phyloP scores from a whole-genome alignment of 306 rosid species.

The Quercus glauca region DNA sequence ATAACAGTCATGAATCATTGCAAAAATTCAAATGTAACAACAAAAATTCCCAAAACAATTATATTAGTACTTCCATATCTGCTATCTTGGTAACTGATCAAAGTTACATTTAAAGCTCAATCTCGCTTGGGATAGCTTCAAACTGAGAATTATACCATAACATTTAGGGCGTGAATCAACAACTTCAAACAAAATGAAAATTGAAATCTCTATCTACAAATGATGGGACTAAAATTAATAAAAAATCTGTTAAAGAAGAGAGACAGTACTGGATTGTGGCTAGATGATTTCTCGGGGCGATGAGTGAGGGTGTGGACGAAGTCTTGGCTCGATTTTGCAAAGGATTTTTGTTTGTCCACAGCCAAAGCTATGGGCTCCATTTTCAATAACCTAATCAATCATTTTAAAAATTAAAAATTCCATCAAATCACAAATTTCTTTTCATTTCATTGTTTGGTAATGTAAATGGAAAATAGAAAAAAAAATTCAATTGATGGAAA shows the following conservation, averaged over 20 bases:
- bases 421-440: no score
- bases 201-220: no score
- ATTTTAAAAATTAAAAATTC: no score
- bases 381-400: not conserved
- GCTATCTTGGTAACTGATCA: not conserved
- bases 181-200: no score
- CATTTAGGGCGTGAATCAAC: not conserved
- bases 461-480: no score
- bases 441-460: no score
- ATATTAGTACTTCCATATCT: not conserved
- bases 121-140: no score
- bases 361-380: constrained; percentile 53
- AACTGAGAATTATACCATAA: no score
- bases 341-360: constrained; percentile 40
- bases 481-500: no score
- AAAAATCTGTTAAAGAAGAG: no score
- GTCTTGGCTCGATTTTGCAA: constrained; percentile 52
- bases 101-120: not conserved
- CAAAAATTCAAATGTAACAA: not conserved
- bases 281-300: constrained; percentile 27
- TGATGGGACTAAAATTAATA: no score
- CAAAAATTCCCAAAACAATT: not conserved
- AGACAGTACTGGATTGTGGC: constrained; percentile 62
- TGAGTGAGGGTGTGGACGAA: constrained; percentile 42
- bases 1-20: not conserved